Percentiles rank a stretch among this genome's conserved stretches.
Evolutionary conservation across 2,329 filamentous ascomycete species (phyloP).

Genomic region (Penicillium sclerotigenum): DNA sequence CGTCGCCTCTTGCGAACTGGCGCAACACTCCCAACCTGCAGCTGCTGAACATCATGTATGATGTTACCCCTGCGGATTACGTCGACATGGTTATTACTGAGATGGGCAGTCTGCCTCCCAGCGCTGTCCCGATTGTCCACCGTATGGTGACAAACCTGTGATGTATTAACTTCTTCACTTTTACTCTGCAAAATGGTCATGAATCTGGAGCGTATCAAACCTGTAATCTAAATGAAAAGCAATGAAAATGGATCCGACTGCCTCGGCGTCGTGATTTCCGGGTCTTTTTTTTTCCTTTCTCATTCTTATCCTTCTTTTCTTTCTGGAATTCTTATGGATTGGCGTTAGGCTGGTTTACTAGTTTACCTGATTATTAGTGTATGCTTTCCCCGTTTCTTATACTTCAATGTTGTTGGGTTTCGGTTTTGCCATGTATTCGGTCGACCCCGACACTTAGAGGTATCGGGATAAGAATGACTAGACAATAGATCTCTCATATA

Average conservation of each 20-base stretch:
- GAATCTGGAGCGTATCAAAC: background rate
- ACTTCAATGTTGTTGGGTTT: background rate
- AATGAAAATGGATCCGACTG: background rate
- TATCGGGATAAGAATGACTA: too few relatives aligned
- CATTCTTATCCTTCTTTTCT: too few relatives aligned
- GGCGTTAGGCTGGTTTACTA: background rate
- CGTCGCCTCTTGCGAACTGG: constrained; percentile 51
- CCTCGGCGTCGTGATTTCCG: background rate
- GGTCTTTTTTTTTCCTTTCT: background rate
- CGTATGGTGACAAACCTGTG: constrained; percentile 51
- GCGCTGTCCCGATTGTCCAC: constrained; percentile 75
- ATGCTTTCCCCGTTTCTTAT: background rate
- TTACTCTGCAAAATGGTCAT: background rate
- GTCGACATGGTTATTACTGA: constrained; percentile 89
- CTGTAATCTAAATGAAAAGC: constrained; percentile 3
- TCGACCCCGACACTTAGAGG: too few relatives aligned
- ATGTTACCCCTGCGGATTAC: constrained; percentile 83
- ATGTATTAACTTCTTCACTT: background rate
- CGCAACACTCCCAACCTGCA: constrained; percentile 59
- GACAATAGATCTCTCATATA: too few relatives aligned
- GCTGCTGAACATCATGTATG: constrained; percentile 76
- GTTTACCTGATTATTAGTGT: background rate
- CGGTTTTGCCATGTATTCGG: too few relatives aligned
- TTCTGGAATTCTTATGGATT: background rate
- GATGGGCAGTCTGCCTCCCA: constrained; percentile 79